Base-by-base conservation (phyloP, 164 flowering plant species). In the Magnolia changhungtana region DNA sequence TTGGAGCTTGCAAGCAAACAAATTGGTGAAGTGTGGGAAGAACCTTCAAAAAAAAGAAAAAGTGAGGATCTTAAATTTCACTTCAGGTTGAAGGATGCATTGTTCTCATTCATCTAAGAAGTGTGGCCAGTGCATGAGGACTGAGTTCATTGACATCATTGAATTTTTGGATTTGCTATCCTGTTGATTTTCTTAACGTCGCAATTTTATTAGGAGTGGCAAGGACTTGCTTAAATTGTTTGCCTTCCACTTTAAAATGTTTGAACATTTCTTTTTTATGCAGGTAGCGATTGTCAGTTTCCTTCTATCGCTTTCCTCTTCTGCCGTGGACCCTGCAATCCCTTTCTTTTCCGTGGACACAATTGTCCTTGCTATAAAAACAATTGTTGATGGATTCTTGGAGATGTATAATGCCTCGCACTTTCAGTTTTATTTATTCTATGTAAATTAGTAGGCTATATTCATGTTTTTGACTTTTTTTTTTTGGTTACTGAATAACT, bases 381-480 rank as follows among this genome's bases (percentile, higher is more conserved):
- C 91, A 24, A 87, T 94, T 68, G 97, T 94, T 50, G 99, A 96
- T 86, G 99, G 99, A 55, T 94, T 96, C 82, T 73, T 92, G 88
- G 96, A 92, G 72, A 80, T 82, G 98, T 96, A 83, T 20, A 37
- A 58, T 77, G 8, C 63, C 77, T 74, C 75, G 4, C 31, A 61
- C 10, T 69, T 76, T 69, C 5, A 0, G 31, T 27, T 58, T 71
- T 58, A 8, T 63, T 14, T 31, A 19, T 31, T 63, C 19, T n/a
- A 61, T 29, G 59, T 9, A 37, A 13, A 68, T 68, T 68, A 68
- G 5, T 29, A 27, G 19, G 51, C 11, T 29, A 16, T 55, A 55
- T 11, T 55, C 18, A 3, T 11, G 10, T 55, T 55, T 55, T 55
- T 16, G 18, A 27, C 71, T 27, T 20, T 21, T 67, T 69, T n/a